Base-by-base conservation (phyloP, 2,329 filamentous ascomycete genomes). In the Aspergillus novofumigatus region DNA sequence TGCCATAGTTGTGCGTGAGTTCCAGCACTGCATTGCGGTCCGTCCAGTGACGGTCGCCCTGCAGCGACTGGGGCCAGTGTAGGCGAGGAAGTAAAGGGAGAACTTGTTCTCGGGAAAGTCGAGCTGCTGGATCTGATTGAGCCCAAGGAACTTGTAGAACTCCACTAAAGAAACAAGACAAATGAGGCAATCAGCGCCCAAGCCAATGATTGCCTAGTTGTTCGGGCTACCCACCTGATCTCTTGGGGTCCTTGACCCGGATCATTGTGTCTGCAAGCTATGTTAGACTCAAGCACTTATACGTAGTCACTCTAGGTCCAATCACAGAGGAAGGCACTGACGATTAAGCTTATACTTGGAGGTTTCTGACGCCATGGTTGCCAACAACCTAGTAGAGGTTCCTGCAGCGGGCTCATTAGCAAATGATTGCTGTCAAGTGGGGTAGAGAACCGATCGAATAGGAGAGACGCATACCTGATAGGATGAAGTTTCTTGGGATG, bases 81-180 rank as follows among this genome's bases (percentile, higher is more conserved):
- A 97, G 58, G 88, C 92, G 59, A 99, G 82, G 78, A 97, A 97
- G 81, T 97, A 97, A 28, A 97, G 85, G 68, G 94, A 91, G 75
- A 97, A 97, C 71, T 95, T 96, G 75, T 85, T 86, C 59, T 96
- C 92, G 14, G 92, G 89, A 70, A 91, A 90, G 61, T 88, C 80
- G 49, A 94, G 81, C 77, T 92, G 90, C 69, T 90, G 86, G 74
- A 97, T 83, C 61, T 92, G 77, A 70, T 82, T 92, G 83, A 97
- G 86, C 67, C 94, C 94, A 20, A 99, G 84, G 74, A 91, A 90
- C 72, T 96, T 88, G 77, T 97, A 99, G 77, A 96, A 99, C 65
- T 93, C 89, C 75, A 97, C 86, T 84, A 71, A 11, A 41, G 70
- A 57, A 35, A 20, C 23, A 51, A 11, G 49, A 35, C 49, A 28